phyloP scores from a whole-genome alignment of 768 basidiomycete genomes.

The Termitomyces sp. region DNA sequence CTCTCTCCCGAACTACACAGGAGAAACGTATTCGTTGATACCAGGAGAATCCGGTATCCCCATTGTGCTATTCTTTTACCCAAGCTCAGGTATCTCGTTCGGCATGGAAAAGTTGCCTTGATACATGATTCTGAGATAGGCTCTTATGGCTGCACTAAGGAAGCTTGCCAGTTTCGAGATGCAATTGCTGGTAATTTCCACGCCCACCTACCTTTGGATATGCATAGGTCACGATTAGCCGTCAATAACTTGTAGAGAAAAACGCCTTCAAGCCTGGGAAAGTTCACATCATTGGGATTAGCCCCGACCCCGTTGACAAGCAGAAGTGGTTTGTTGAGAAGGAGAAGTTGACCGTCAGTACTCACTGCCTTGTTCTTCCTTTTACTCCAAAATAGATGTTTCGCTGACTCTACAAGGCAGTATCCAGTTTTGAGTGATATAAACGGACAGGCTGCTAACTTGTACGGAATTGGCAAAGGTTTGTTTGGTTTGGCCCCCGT shows the following conservation, averaged over 20 bases:
- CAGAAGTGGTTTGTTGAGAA: slow-evolving; percentile 75
- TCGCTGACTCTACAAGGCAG: slow-evolving; percentile 25
- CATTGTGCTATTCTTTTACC: slow-evolving; percentile 76
- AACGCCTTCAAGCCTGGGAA: slow-evolving; percentile 60
- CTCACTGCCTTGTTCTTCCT: too few relatives aligned
- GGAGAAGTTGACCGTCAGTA: slow-evolving; percentile 54
- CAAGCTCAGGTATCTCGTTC: slow-evolving; percentile 48
- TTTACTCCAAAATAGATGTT: too few relatives aligned
- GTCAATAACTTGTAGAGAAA: slow-evolving; percentile 37
- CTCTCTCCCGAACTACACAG: slow-evolving; percentile 60
- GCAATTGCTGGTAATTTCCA: slow-evolving; percentile 53
- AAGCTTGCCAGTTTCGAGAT: slow-evolving; percentile 81
- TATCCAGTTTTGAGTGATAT: slow-evolving; percentile 78
- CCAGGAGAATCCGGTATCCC: slow-evolving; percentile 57
- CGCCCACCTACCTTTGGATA: neutral
- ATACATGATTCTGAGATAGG: slow-evolving; percentile 30
- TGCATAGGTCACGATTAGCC: neutral
- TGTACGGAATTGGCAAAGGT: slow-evolving; percentile 62
- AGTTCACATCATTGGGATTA: slow-evolving; percentile 69
- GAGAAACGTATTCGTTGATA: slow-evolving; percentile 52
- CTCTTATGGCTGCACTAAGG: slow-evolving; percentile 73
- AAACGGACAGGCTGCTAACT: slow-evolving; percentile 54
- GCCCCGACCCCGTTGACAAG: slow-evolving; percentile 64
- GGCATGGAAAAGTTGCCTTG: neutral
- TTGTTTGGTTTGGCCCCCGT: slow-evolving; percentile 57